These are phyloP conservation scores for Dovyalis caffra DNA, from an alignment of 345 rosid genomes.

Conservation along the genomic window DNA sequence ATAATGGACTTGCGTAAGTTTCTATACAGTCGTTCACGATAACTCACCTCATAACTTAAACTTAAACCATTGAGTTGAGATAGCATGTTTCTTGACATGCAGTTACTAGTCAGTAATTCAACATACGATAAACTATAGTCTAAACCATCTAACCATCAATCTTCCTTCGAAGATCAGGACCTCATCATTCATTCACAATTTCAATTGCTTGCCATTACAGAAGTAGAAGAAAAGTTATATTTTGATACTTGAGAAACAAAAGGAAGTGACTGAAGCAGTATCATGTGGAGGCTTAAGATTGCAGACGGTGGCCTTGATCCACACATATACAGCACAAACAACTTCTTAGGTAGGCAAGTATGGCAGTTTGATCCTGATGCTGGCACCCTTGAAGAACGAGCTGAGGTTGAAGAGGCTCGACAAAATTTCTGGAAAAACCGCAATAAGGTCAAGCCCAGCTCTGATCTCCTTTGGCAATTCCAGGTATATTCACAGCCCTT, in stretches of 20 bases:
- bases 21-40: too few relatives aligned
- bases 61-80: too few relatives aligned
- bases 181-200: too few relatives aligned
- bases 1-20: too few relatives aligned
- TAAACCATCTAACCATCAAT: too few relatives aligned
- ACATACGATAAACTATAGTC: too few relatives aligned
- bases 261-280: neutral
- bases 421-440: constrained; percentile 6
- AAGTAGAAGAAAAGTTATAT: too few relatives aligned
- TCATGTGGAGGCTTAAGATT: constrained; percentile 14
- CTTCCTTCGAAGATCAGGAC: too few relatives aligned
- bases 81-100: too few relatives aligned
- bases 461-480: constrained; percentile 10
- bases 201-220: too few relatives aligned
- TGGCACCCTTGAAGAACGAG: constrained; percentile 1
- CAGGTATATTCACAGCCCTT: neutral
- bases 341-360: constrained; percentile 9
- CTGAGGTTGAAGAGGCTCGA: constrained; percentile 6
- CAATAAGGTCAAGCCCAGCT: neutral
- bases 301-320: constrained; percentile 1
- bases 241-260: neutral
- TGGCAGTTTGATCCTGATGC: constrained; percentile 12
- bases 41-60: too few relatives aligned
- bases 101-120: too few relatives aligned
- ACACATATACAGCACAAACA: neutral